Evolutionary conservation across 768 basidiomycete species (phyloP).

Genomic region (Candolleomyces aberdarensis): DNA sequence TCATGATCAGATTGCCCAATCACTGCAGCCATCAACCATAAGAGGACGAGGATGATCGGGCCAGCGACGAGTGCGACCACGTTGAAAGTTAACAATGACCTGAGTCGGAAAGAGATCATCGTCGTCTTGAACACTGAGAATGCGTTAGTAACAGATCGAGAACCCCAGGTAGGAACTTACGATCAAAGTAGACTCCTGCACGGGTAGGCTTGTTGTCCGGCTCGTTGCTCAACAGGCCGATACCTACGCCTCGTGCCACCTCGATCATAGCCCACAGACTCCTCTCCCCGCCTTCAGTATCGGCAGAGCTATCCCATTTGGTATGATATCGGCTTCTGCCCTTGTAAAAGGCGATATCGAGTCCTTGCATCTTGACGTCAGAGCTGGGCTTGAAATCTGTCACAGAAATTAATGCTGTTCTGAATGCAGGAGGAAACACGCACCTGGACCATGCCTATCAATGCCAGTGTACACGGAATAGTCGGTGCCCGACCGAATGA

Average conservation of each 20-base stretch:
- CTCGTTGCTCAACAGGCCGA: constrained; percentile 45
- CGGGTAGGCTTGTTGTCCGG: constrained; percentile 3
- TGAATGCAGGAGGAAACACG: neutral
- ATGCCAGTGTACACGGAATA: constrained; percentile 59
- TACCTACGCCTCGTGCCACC: constrained; percentile 50
- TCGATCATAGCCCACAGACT: constrained; percentile 82
- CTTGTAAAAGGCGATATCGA: constrained; percentile 79
- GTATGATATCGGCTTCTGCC: constrained; percentile 78
- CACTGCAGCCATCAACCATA: constrained; percentile 30
- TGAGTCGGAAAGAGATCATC: constrained; percentile 54
- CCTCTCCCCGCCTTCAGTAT: constrained; percentile 48
- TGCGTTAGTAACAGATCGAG: neutral
- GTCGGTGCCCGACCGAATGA: constrained; percentile 71
- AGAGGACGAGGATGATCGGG: constrained; percentile 48
- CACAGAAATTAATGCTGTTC: neutral
- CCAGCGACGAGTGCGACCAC: constrained; percentile 61
- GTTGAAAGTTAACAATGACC: constrained; percentile 51
- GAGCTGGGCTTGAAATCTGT: neutral
- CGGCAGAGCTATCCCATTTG: constrained; percentile 62
- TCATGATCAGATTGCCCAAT: constrained; percentile 7
- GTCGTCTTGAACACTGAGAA: constrained; percentile 50
- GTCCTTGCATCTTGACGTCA: constrained; percentile 47
- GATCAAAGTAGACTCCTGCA: constrained; percentile 62
- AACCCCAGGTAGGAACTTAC: constrained; percentile 37
- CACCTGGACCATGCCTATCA: constrained; percentile 12